A percentile compares a stretch with the other conserved stretches of the same genome.
Conservation (phyloP, 1,139 yeast species). For the Hyphopichia fennica region DNA sequence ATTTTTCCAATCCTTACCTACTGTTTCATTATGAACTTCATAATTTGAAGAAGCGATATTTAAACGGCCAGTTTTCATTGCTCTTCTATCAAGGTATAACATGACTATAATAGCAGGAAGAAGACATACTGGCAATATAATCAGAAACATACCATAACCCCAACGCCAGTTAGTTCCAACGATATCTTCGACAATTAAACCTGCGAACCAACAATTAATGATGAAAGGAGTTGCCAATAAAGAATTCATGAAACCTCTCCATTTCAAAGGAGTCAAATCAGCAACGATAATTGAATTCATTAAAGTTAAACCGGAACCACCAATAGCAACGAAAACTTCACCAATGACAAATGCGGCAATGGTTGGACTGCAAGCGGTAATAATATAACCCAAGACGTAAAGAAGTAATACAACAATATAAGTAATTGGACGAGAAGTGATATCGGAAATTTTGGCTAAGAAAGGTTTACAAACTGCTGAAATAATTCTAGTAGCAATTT, state of each 20-base stretch:
- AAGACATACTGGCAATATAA: slow-evolving; percentile 29
- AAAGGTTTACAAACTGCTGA: slow-evolving; percentile 24
- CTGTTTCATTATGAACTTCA: slow-evolving; percentile 1
- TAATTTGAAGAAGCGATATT: slow-evolving; percentile 6
- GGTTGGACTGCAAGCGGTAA: slow-evolving; percentile 23
- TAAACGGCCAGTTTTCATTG: slow-evolving; percentile 15
- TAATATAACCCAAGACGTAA: slow-evolving; percentile 25
- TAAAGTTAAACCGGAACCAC: slow-evolving; percentile 23
- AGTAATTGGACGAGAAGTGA: slow-evolving; percentile 25
- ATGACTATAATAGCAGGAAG: slow-evolving; percentile 26
- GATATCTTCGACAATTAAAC: slow-evolving; percentile 27
- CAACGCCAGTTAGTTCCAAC: slow-evolving; percentile 30
- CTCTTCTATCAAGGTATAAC: slow-evolving; percentile 23
- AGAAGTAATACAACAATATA: slow-evolving; percentile 19
- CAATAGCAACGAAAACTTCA: slow-evolving; percentile 25
- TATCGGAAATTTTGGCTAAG: slow-evolving; percentile 28
- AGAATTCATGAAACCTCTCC: slow-evolving; percentile 28
- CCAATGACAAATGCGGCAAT: slow-evolving; percentile 31
- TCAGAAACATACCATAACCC: slow-evolving; percentile 40
- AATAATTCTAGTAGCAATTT: slow-evolving; percentile 24
- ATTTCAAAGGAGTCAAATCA: slow-evolving; percentile 31
- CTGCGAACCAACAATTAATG: slow-evolving; percentile 32
- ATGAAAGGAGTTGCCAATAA: slow-evolving; percentile 27
- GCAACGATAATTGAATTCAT: slow-evolving; percentile 25
- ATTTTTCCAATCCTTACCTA: background rate